phyloP scores from a whole-genome alignment of 257 asterid genomes.

The Solanum etuberosum region DNA sequence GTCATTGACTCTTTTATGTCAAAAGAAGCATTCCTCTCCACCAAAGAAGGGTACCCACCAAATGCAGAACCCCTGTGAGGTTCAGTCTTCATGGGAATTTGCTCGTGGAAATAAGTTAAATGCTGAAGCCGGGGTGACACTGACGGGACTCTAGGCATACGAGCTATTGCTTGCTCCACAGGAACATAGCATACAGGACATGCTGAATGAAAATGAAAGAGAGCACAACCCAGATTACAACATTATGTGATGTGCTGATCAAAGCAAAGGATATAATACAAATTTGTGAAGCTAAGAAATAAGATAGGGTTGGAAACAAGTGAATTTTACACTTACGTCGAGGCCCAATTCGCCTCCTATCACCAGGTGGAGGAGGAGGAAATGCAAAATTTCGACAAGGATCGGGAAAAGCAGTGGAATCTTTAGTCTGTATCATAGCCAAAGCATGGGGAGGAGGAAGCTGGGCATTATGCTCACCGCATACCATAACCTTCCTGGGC shows the following conservation, averaged over 20 bases:
- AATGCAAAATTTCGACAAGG: constrained; percentile 73
- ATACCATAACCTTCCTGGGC: constrained; percentile 34
- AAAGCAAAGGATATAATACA: background rate
- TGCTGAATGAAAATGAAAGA: constrained; percentile 42
- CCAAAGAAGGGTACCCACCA: constrained; percentile 92
- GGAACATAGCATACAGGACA: constrained; percentile 89
- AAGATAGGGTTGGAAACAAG: background rate
- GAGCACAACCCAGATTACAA: background rate
- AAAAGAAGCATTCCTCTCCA: constrained; percentile 64
- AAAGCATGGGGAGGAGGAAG: constrained; percentile 29
- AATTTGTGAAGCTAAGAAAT: background rate
- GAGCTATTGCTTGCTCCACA: constrained; percentile 71
- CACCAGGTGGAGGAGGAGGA: constrained; percentile 85
- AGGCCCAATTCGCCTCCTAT: constrained; percentile 68
- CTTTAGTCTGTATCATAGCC: constrained; percentile 14
- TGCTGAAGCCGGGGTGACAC: constrained; percentile 59
- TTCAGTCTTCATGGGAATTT: constrained; percentile 43
- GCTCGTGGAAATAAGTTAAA: constrained; percentile 60
- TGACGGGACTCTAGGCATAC: constrained; percentile 65
- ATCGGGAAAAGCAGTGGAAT: constrained; percentile 14
- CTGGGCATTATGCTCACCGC: constrained; percentile 41
- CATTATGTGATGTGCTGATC: background rate
- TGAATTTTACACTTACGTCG: constrained; percentile 60
- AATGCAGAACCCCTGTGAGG: constrained; percentile 77
- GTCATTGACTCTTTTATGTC: constrained; percentile 67